Evolutionary conservation across 331 rosid genomes (phyloP).

Genomic region (Stylosanthes scabra): DNA sequence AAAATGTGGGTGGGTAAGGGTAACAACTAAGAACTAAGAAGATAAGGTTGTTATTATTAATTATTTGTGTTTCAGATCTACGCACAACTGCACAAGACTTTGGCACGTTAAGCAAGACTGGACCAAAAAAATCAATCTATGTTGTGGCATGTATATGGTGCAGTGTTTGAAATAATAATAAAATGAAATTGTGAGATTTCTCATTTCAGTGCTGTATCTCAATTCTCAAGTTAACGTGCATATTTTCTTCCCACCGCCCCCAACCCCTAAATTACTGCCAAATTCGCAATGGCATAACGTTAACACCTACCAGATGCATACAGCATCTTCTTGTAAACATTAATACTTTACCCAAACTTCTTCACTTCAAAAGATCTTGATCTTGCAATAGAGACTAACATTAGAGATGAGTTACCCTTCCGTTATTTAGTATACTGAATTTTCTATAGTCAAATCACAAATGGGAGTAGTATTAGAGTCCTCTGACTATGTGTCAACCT

Average conservation of each 20-base stretch:
- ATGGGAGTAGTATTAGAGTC: not conserved
- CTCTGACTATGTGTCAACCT: not conserved
- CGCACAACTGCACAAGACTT: not conserved
- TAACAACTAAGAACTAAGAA: not conserved
- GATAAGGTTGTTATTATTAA: not conserved
- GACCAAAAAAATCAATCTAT: constrained; percentile 13
- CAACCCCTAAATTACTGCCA: constrained; percentile 16
- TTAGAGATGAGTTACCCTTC: too few relatives aligned
- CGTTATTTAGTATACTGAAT: too few relatives aligned
- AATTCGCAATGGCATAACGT: constrained; percentile 23
- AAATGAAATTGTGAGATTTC: constrained; percentile 22
- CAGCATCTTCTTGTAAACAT: too few relatives aligned
- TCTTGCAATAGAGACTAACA: too few relatives aligned
- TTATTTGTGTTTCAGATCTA: constrained; percentile 7
- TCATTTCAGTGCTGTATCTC: not conserved
- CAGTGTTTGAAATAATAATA: constrained; percentile 11
- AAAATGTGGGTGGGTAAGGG: not conserved
- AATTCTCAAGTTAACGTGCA: not conserved
- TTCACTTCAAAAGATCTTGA: too few relatives aligned
- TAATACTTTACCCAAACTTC: too few relatives aligned
- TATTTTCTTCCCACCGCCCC: not conserved
- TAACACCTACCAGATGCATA: constrained; percentile 23
- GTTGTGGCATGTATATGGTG: constrained; percentile 8
- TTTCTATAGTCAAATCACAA: too few relatives aligned
- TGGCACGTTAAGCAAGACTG: constrained; percentile 24